Evolutionary conservation across 768 basidiomycete species (phyloP).

Genomic region (Pleurotus citrinopileatus): DNA sequence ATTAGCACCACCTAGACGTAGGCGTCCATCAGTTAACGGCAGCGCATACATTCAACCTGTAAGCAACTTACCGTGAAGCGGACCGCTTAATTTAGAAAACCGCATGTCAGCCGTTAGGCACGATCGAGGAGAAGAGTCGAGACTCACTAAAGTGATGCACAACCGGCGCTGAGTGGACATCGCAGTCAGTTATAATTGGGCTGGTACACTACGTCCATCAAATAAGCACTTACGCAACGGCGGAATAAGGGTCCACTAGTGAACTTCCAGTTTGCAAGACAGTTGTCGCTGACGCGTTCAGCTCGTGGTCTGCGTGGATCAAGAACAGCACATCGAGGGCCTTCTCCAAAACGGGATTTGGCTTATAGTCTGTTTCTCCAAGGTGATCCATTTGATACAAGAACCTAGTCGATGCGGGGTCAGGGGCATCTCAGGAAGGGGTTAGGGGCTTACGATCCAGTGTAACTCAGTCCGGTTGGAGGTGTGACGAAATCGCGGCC

Average conservation of each 20-base stretch:
- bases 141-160: slow-evolving; percentile 85
- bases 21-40: slow-evolving; percentile 4
- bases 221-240: slow-evolving; percentile 57
- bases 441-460: slow-evolving; percentile 61
- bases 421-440: slow-evolving; percentile 5
- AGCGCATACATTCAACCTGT: not conserved
- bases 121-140: too few relatives aligned
- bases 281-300: slow-evolving; percentile 84
- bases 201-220: not conserved
- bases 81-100: slow-evolving; percentile 49
- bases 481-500: slow-evolving; percentile 86
- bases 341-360: slow-evolving; percentile 82
- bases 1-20: slow-evolving; percentile 70
- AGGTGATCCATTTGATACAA: slow-evolving; percentile 90
- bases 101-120: too few relatives aligned
- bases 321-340: slow-evolving; percentile 88
- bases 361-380: slow-evolving; percentile 66
- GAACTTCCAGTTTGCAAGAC: slow-evolving; percentile 88
- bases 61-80: slow-evolving; percentile 62
- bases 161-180: slow-evolving; percentile 66
- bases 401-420: slow-evolving; percentile 62
- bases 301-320: slow-evolving; percentile 87
- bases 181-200: not conserved
- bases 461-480: slow-evolving; percentile 78
- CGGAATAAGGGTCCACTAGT: slow-evolving; percentile 87